Conservation (phyloP, 495 filamentous ascomycete species). For the Penicillium longicatenatum region DNA sequence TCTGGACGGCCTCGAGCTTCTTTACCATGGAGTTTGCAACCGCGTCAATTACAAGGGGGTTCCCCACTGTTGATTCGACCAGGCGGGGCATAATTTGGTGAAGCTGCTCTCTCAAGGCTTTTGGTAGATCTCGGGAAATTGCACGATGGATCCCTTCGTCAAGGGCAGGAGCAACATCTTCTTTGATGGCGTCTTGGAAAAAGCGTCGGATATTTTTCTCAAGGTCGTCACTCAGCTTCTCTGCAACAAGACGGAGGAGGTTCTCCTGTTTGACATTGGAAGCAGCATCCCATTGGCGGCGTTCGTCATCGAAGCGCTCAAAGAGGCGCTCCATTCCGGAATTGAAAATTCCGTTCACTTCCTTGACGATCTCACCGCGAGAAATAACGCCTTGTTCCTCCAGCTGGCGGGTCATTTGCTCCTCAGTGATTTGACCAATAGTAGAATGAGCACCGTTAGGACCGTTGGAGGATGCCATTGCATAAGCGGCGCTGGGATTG, state of each 20-base stretch:
- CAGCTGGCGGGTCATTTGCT: too few relatives aligned
- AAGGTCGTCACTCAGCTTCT: conserved; percentile 85
- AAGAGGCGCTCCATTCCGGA: neutral
- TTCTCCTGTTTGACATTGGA: conserved; percentile 72
- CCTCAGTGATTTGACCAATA: too few relatives aligned
- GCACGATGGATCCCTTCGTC: conserved; percentile 49
- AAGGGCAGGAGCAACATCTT: conserved; percentile 62
- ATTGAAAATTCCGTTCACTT: neutral
- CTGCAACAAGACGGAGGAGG: conserved; percentile 82
- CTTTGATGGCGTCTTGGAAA: conserved; percentile 65
- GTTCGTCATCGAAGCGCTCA: conserved; percentile 21
- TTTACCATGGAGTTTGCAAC: conserved; percentile 45
- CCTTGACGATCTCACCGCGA: too few relatives aligned
- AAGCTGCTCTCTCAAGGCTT: conserved; percentile 61
- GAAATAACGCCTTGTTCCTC: too few relatives aligned
- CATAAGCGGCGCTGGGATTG: neutral
- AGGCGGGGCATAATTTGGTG: conserved; percentile 59
- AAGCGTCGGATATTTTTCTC: conserved; percentile 76
- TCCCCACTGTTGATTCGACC: conserved; percentile 64
- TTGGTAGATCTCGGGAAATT: conserved; percentile 13
- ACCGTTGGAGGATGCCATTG: conserved; percentile 36
- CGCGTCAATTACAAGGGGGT: conserved; percentile 69
- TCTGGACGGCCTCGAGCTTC: conserved; percentile 67
- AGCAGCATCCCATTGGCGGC: conserved; percentile 59
- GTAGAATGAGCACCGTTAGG: too few relatives aligned